phyloP scores from a whole-genome alignment of 768 basidiomycete genomes.

The Tulasnella calospora region DNA sequence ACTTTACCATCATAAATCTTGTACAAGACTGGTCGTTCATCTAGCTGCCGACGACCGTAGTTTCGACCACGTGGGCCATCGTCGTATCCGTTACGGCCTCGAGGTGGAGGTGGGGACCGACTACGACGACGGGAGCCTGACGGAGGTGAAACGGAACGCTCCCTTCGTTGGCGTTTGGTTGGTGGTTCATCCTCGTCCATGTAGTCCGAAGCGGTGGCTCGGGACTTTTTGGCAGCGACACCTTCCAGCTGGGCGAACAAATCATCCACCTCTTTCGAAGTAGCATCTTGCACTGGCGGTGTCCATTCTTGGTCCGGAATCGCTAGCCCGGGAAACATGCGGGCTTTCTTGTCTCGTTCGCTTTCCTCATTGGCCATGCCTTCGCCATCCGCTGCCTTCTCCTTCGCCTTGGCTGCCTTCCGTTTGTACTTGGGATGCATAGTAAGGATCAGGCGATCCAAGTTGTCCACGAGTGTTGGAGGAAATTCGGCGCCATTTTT shows the following conservation, averaged over 20 bases:
- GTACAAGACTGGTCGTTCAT: slow-evolving; percentile 82
- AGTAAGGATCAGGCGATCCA: slow-evolving; percentile 89
- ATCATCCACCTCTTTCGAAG: slow-evolving; percentile 76
- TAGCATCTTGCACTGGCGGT: slow-evolving; percentile 37
- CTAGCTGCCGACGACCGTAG: slow-evolving; percentile 40
- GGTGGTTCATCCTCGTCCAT: slow-evolving; percentile 43
- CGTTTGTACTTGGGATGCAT: slow-evolving; percentile 97
- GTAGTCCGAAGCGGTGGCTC: slow-evolving; percentile 39
- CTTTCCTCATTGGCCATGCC: slow-evolving; percentile 38
- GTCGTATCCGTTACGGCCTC: slow-evolving; percentile 32
- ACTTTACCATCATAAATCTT: slow-evolving; percentile 92
- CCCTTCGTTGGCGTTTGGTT: slow-evolving; percentile 58
- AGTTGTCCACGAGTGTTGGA: slow-evolving; percentile 83
- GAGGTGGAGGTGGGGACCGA: slow-evolving; percentile 51
- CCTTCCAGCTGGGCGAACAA: slow-evolving; percentile 71
- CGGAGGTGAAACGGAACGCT: slow-evolving; percentile 38
- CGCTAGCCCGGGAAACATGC: slow-evolving; percentile 87
- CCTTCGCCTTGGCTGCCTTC: slow-evolving; percentile 44
- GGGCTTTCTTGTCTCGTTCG: slow-evolving; percentile 71
- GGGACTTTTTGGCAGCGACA: slow-evolving; percentile 58
- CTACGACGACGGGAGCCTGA: slow-evolving; percentile 50
- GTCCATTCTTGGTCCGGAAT: slow-evolving; percentile 68
- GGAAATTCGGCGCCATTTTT: slow-evolving; percentile 79
- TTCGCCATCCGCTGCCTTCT: slow-evolving; percentile 31
- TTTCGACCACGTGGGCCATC: slow-evolving; percentile 35